These are phyloP conservation scores for Leptographium lundbergii DNA, from an alignment of 2,329 filamentous ascomycete genomes.

Conservation along the genomic window DNA sequence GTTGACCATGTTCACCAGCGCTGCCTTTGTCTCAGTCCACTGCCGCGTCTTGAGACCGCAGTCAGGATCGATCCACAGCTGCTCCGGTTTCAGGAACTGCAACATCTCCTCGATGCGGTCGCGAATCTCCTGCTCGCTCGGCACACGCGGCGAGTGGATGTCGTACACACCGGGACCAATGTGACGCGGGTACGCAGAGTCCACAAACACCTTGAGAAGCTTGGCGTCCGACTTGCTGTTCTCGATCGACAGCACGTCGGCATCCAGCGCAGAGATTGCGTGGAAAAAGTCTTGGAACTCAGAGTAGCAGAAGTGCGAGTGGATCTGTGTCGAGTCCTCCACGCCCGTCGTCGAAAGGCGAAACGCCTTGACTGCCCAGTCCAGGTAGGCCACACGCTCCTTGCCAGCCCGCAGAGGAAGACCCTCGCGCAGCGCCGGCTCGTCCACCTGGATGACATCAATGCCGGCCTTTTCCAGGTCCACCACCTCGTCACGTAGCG, in stretches of 20 bases:
- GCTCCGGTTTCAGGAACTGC: constrained; percentile 88
- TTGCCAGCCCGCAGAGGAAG: constrained; percentile 87
- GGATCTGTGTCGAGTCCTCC: constrained; percentile 92
- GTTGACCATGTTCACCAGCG: constrained; percentile 92
- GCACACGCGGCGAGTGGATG: constrained; percentile 98
- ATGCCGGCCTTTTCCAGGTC: constrained; percentile 96
- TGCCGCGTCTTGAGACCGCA: constrained; percentile 98
- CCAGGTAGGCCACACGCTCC: constrained; percentile 93
- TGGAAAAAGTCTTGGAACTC: constrained; percentile 99
- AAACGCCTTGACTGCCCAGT: constrained; percentile 98
- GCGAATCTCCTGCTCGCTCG: constrained; percentile 96
- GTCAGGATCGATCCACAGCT: constrained; percentile 99
- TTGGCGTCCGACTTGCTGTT: constrained; percentile 99
- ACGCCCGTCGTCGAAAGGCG: constrained; percentile 89
- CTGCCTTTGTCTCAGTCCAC: constrained; percentile 98
- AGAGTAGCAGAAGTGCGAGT: constrained; percentile 99
- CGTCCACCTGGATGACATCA: constrained; percentile 97
- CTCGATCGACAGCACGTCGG: constrained; percentile 97
- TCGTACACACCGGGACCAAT: constrained; percentile 99
- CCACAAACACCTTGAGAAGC: constrained; percentile 96
- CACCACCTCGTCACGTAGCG: constrained; percentile 94
- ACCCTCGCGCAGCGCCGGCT: constrained; percentile 98
- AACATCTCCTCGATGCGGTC: constrained; percentile 98
- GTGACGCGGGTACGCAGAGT: constrained; percentile 93
- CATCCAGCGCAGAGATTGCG: constrained; percentile 94